Base-by-base conservation (phyloP, 306 rosid species). In the Fragaria vesca region DNA sequence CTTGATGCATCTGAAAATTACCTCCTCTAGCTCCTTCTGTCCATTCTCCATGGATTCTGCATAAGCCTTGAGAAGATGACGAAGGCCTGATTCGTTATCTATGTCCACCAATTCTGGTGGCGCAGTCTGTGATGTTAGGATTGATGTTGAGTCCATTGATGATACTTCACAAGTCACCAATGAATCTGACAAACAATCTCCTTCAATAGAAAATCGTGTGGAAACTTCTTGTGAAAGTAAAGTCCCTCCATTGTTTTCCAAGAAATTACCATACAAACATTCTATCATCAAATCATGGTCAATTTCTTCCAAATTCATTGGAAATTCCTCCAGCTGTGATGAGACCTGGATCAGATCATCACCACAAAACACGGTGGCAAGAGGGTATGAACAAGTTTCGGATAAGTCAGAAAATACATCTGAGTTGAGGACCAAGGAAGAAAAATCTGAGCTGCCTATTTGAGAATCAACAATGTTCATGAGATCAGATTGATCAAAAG, bases 51-150 rank as follows among this genome's bases (percentile, higher is more conserved):
- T 21, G 75, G 90, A 82, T 40, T 88, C 93, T 47, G 86, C 86
- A 66, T n/a, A 47, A 1, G 91, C 93, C 63, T 75, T 73, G 60
- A 92, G 76, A 42, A 92, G 78, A 86, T 87, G 90, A 42, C 58
- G 80, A 83, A 90, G 71, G 6, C 50, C 72, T 61, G 82, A 60
- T 32, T 83, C 86, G 76, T 76, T 88, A 7, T 86, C 82, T 10
- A 83, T 84, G 71, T 90, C 89, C 85, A 76, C 80, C 76, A 77
- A 74, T 67, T 81, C 81, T 72, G 70, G 78, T 2, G 89, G 90
- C 26, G 85, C 50, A 45, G 4, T 76, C 18, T 81, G 75, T 45
- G 86, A 51, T 81, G 57, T 76, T 58, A 81, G 90, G 58, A 46
- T 32, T 0, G 82, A 76, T 0, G 69, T 43, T 17, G 45, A 43